phyloP scores from a whole-genome alignment of 1,284 basidiomycete species.

The Lignosus rhinocerotis region DNA sequence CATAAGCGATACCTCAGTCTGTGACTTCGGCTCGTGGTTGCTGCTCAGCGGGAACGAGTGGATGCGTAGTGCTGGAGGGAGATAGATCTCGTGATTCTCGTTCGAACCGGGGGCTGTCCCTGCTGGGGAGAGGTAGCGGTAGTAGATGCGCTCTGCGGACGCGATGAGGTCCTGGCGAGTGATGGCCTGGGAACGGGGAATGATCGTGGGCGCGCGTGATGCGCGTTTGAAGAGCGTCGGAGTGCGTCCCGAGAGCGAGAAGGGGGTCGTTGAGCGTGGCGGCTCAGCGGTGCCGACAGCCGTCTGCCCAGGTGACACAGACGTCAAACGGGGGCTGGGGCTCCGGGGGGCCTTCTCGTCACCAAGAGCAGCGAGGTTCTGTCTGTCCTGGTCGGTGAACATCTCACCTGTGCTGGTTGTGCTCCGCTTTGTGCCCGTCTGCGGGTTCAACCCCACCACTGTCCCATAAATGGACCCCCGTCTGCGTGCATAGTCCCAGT shows the following conservation, averaged over 20 bases:
- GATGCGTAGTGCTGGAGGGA: slow-evolving; percentile 84
- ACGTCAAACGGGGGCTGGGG: slow-evolving; percentile 51
- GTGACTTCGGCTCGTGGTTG: slow-evolving; percentile 67
- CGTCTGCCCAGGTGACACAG: slow-evolving; percentile 44
- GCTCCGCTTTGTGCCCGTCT: slow-evolving; percentile 63
- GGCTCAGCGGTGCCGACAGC: slow-evolving; percentile 39
- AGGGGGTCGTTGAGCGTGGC: slow-evolving; percentile 74
- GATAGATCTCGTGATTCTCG: slow-evolving; percentile 91
- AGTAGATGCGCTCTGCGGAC: slow-evolving; percentile 94
- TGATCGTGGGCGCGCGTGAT: slow-evolving; percentile 83
- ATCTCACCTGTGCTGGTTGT: slow-evolving; percentile 73
- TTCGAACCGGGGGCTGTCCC: slow-evolving; percentile 61
- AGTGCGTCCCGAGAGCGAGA: slow-evolving; percentile 71
- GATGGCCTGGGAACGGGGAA: slow-evolving; percentile 89
- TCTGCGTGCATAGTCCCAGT: slow-evolving; percentile 87
- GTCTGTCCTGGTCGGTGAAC: slow-evolving; percentile 64
- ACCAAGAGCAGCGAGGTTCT: slow-evolving; percentile 48
- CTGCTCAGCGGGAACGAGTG: slow-evolving; percentile 76
- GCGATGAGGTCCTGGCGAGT: slow-evolving; percentile 87
- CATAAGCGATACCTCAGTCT: slow-evolving; percentile 74
- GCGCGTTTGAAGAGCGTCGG: slow-evolving; percentile 77
- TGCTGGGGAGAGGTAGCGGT: slow-evolving; percentile 84
- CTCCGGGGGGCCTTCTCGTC: slow-evolving; percentile 50
- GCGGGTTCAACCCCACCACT: slow-evolving; percentile 75
- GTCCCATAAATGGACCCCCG: slow-evolving; percentile 90